These are phyloP conservation scores for Novymonas esmeraldas DNA, from an alignment of 208 protist species.

Conservation along the genomic window DNA sequence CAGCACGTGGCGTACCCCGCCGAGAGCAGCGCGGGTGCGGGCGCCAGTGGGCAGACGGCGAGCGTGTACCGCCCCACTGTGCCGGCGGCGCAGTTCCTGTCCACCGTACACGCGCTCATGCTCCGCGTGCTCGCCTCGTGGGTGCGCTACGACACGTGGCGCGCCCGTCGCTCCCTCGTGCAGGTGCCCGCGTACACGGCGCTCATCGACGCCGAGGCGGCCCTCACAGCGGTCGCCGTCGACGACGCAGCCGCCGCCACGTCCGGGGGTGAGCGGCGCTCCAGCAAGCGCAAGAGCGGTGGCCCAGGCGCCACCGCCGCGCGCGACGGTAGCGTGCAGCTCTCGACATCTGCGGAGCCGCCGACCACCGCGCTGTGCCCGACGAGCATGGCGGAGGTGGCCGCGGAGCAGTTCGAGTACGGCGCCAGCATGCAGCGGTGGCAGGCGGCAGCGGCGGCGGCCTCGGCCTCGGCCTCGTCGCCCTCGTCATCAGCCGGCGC, in stretches of 20 bases:
- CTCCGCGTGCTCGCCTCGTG: constrained; percentile 29
- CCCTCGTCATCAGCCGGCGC: not conserved
- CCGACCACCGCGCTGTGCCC: constrained; percentile 17
- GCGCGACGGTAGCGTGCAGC: not conserved
- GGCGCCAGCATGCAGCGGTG: constrained; percentile 27
- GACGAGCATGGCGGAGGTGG: constrained; percentile 36
- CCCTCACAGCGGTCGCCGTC: not conserved
- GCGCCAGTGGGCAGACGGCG: not conserved
- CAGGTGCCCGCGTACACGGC: constrained; percentile 46
- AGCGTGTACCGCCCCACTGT: constrained; percentile 18
- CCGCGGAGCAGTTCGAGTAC: constrained; percentile 38
- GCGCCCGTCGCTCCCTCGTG: constrained; percentile 14
- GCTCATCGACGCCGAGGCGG: constrained; percentile 34
- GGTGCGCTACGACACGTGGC: constrained; percentile 40
- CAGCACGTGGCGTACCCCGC: constrained; percentile 29
- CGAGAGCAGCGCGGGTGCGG: not conserved
- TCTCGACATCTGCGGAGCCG: not conserved
- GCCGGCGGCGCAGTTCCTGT: constrained; percentile 33
- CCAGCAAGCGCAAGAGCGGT: constrained; percentile 18
- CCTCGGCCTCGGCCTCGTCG: not conserved
- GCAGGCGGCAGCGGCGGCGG: not conserved
- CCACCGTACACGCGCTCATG: constrained; percentile 22
- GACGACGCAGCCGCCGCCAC: constrained; percentile 3
- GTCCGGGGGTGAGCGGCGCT: constrained; percentile 3
- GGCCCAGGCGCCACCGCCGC: not conserved